A percentile compares a stretch with the other conserved stretches of the same genome.
Evolutionary conservation across 176 grass and related monocot genomes (phyloP).

Genomic region (Oryza meridionalis): DNA sequence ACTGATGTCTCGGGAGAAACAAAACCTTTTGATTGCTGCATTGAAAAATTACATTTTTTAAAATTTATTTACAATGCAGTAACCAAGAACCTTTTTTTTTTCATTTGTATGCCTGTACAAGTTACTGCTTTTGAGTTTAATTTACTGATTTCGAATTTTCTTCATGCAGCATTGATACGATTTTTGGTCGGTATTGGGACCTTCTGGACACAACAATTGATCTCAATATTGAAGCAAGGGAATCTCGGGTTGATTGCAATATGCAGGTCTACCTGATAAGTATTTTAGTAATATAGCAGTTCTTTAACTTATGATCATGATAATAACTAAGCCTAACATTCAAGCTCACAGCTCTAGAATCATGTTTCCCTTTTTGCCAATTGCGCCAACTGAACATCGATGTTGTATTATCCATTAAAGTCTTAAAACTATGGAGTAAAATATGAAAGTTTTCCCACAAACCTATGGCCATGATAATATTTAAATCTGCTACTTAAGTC

Average conservation of each 20-base stretch:
- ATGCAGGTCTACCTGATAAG: slow-evolving; percentile 24
- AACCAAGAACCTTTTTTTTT: neutral
- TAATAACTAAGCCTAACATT: neutral
- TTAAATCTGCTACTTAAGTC: no score
- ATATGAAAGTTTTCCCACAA: no score
- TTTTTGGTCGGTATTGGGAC: slow-evolving; percentile 33
- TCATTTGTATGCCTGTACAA: neutral
- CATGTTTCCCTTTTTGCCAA: neutral
- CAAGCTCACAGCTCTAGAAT: neutral
- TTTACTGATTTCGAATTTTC: neutral
- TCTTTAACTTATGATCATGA: neutral
- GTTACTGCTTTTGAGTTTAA: neutral
- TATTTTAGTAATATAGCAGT: neutral
- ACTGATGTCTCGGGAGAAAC: neutral
- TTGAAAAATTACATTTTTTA: no score
- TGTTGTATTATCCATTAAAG: neutral
- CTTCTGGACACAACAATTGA: slow-evolving; percentile 20
- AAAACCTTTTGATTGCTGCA: neutral
- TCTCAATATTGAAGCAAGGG: slow-evolving; percentile 23
- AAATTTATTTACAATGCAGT: neutral
- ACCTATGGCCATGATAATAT: no score
- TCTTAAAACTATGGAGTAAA: neutral
- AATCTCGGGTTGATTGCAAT: neutral
- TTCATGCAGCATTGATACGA: slow-evolving; percentile 32
- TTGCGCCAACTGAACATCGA: neutral